These are phyloP conservation scores for Exserohilum rostratum DNA, from an alignment of 2,329 filamentous ascomycete species.

Conservation along the genomic window DNA sequence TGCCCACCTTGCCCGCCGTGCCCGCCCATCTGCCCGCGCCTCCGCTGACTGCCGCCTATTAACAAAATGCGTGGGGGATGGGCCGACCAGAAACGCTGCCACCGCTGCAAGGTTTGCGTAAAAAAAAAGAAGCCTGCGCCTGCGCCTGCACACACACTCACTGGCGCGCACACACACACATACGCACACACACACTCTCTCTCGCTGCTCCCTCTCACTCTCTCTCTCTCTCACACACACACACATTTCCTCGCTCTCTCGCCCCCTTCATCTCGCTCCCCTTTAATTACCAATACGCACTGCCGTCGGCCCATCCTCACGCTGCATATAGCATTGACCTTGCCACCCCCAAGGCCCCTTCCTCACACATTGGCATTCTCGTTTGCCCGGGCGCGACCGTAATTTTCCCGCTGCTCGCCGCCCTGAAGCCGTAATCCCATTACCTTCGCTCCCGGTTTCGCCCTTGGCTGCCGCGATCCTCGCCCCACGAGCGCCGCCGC, in stretches of 20 bases:
- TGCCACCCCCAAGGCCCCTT: slow-evolving; percentile 6
- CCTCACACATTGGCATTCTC: neutral
- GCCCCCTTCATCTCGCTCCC: neutral
- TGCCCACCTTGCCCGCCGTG: neutral
- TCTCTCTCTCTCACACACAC: neutral
- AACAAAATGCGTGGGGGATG: slow-evolving; percentile 14
- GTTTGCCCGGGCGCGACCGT: slow-evolving; percentile 10
- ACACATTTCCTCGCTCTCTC: neutral
- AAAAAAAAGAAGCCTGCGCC: slow-evolving; percentile 5
- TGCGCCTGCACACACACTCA: too few relatives aligned
- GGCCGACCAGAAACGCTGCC: neutral
- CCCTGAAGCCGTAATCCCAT: slow-evolving; percentile 24
- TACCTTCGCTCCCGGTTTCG: slow-evolving; percentile 26
- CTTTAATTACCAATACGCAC: neutral
- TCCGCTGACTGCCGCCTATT: slow-evolving; percentile 12
- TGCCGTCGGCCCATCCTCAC: neutral
- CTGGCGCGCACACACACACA: neutral
- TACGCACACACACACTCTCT: neutral
- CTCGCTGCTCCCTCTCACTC: too few relatives aligned
- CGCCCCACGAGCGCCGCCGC: slow-evolving; percentile 33
- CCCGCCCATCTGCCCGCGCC: slow-evolving; percentile 3
- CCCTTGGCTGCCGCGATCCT: slow-evolving; percentile 34
- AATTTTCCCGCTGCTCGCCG: slow-evolving; percentile 13
- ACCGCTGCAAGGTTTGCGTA: neutral
- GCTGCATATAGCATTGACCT: slow-evolving; percentile 1